Percentiles rank a stretch among this genome's conserved stretches.
phyloP scores from a whole-genome alignment of 768 basidiomycete species.

The Leccinum longicurvipes region DNA sequence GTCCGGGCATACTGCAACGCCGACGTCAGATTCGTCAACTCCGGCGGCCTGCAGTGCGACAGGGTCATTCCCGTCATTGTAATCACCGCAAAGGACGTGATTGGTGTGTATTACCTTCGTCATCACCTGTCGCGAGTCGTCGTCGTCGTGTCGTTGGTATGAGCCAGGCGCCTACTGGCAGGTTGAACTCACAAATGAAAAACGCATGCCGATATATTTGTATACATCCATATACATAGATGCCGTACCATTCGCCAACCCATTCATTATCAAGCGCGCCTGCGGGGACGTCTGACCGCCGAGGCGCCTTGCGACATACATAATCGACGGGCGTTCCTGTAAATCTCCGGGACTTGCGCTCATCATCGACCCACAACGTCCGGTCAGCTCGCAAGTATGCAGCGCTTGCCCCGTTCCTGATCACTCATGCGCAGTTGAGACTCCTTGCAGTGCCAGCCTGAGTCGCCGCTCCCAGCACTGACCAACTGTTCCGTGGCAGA shows the following conservation, averaged over 20 bases:
- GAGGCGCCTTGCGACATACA: constrained; percentile 5
- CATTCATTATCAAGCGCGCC: constrained; percentile 5
- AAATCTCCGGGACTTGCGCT: not conserved
- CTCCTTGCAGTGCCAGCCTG: not conserved
- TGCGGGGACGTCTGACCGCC: not conserved
- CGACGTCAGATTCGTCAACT: constrained; percentile 12
- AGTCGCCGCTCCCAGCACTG: not conserved
- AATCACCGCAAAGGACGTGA: constrained; percentile 11
- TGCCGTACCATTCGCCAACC: constrained; percentile 3
- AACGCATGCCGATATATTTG: not conserved
- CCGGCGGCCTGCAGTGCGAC: constrained; percentile 1
- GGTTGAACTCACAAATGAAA: not conserved
- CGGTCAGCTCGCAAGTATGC: not conserved
- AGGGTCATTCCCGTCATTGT: constrained; percentile 6
- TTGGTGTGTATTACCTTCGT: constrained; percentile 8
- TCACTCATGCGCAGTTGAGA: not conserved
- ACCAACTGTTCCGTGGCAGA: not conserved
- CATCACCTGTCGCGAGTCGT: too few relatives aligned
- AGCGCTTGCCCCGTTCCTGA: constrained; percentile 1
- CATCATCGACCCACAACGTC: not conserved
- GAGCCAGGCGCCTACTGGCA: not conserved
- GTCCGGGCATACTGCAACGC: constrained; percentile 18
- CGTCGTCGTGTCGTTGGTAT: not conserved
- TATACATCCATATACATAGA: not conserved
- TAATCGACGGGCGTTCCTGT: constrained; percentile 6